Evolutionary conservation across 176 grass and related monocot genomes (phyloP).

Genomic region (Bothriochloa decipiens): DNA sequence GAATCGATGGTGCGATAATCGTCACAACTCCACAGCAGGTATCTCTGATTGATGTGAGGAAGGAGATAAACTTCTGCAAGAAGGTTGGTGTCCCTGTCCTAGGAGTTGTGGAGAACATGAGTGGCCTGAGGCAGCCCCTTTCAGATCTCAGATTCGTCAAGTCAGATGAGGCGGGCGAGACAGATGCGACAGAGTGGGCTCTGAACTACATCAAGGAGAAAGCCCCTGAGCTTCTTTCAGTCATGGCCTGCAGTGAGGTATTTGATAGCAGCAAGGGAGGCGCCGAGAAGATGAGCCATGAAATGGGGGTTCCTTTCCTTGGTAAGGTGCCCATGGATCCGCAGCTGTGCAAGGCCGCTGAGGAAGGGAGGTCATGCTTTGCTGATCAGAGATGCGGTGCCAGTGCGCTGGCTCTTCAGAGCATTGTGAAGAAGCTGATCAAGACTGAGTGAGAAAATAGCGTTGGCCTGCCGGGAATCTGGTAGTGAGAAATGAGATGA

Average conservation of each 20-base stretch:
- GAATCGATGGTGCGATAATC: conserved; percentile 76
- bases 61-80: conserved; percentile 69
- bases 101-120: conserved; percentile 71
- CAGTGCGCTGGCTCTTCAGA: conserved; percentile 73
- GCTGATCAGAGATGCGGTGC: conserved; percentile 69
- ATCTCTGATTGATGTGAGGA: conserved; percentile 67
- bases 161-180: conserved; percentile 48
- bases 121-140: conserved; percentile 53
- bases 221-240: conserved; percentile 67
- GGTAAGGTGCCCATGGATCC: conserved; percentile 97
- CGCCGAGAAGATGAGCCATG: conserved; percentile 76
- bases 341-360: conserved; percentile 78
- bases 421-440: conserved; percentile 79
- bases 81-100: conserved; percentile 56
- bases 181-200: conserved; percentile 59
- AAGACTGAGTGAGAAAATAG: conserved; percentile 29
- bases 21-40: conserved; percentile 94
- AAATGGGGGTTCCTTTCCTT: conserved; percentile 85
- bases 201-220: conserved; percentile 67
- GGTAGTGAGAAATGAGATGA: background rate
- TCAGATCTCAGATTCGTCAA: conserved; percentile 62
- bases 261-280: conserved; percentile 86
- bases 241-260: conserved; percentile 72
- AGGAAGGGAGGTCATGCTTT: conserved; percentile 97
- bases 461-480: background rate